Base-by-base conservation (phyloP, 257 asterid genomes). In the Leonotis leonurus region DNA sequence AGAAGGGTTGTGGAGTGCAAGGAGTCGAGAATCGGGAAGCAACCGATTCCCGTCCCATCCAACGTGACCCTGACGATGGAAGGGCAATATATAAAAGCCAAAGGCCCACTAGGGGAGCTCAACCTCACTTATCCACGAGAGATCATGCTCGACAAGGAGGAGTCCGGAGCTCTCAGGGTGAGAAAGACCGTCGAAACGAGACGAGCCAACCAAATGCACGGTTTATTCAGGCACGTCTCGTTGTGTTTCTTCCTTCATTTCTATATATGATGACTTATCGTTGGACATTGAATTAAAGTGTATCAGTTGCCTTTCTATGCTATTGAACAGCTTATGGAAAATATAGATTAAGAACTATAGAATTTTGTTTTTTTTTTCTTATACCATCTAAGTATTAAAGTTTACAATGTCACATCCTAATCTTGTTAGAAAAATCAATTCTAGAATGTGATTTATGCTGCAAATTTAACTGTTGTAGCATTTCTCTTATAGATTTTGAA, bases 11-110 rank as follows among this genome's bases (percentile, higher is more conserved):
- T 87, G 62, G 95, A 80, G 72, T 93, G 96, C 74, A 93, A 93
- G 78, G 99, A 93, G 65, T 93, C 99, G 24, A 86, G 99, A 77
- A 89, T 93, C 9, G 96, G 97, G 30, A 93, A 93, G 87, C 97
- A 93, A 67, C 97, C 90, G 5, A 87, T 93, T 69, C 8, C 70
- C 22, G 90, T 93, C 39, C 99, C 99, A 10, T 72, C 97, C 29
- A 87, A 77, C 71, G 99, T 87, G 70, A 70, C 82, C 5, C 71
- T 92, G 46, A 75, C 67, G 2, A 70, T 83, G 91, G 83, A 77
- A 2, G 99, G 99, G 13, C 97, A 83, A 56, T 85, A 80, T 72
- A 65, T 89, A 66, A 86, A 82, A 65, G 99, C 84, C 14, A 89
- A 86, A 76, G 99, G 99, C 24, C 99, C 99, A 54, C 72, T 89